Evolutionary conservation across 768 basidiomycete genomes (phyloP).

Genomic region (Russula ochroleuca): DNA sequence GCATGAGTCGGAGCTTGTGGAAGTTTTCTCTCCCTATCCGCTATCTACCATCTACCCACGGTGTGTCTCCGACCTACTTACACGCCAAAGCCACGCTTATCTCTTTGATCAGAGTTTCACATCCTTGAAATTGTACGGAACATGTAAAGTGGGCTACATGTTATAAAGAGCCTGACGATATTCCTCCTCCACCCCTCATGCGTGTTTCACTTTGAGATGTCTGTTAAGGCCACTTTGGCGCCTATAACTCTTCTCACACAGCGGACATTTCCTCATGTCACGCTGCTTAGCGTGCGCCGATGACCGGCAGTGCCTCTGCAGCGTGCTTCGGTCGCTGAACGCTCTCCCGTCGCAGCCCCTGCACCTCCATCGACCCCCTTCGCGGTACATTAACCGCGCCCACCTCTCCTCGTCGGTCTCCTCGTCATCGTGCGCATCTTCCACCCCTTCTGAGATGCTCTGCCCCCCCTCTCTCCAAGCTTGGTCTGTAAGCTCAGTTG

Average conservation of each 20-base stretch:
- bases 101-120: neutral
- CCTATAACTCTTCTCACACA: neutral
- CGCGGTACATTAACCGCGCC: neutral
- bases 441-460: neutral
- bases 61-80: neutral
- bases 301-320: neutral
- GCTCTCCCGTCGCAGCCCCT: neutral
- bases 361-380: neutral
- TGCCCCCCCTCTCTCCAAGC: neutral
- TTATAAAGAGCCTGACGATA: neutral
- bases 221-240: rapidly evolving
- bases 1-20: neutral
- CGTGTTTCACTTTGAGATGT: neutral
- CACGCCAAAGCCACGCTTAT: neutral
- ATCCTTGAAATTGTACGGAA: neutral
- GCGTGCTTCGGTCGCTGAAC: neutral
- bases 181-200: neutral
- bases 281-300: neutral
- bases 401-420: neutral
- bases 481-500: neutral
- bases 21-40: neutral
- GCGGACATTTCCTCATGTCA: neutral
- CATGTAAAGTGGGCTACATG: neutral
- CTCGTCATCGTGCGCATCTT: neutral
- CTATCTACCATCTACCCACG: neutral